These are phyloP conservation scores for Kodamaea anthophila DNA, from an alignment of 1,139 yeast species.

Conservation along the genomic window DNA sequence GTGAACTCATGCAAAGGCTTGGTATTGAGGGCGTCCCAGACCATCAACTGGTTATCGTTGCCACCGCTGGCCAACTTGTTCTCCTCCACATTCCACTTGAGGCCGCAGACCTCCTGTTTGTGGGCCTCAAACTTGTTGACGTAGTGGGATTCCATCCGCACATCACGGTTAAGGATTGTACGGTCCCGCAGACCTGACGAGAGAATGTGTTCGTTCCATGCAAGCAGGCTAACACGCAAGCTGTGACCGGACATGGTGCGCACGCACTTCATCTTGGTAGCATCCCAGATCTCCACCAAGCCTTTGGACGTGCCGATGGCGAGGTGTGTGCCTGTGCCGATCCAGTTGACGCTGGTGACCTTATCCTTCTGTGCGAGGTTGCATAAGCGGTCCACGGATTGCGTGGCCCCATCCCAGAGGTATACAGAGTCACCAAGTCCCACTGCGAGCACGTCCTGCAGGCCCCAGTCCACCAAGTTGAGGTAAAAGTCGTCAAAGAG, in stretches of 20 bases:
- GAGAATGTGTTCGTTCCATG: conserved; percentile 91
- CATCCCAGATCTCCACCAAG: conserved; percentile 92
- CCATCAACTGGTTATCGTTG: conserved; percentile 76
- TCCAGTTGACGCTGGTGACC: conserved; percentile 87
- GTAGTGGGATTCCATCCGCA: conserved; percentile 78
- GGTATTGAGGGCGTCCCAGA: conserved; percentile 79
- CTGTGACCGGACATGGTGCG: conserved; percentile 92
- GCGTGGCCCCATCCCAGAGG: conserved; percentile 85
- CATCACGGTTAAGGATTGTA: conserved; percentile 83
- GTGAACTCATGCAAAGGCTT: conserved; percentile 67
- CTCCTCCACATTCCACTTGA: conserved; percentile 88
- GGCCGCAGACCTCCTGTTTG: conserved; percentile 93
- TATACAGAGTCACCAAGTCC: conserved; percentile 87
- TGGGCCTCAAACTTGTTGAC: conserved; percentile 69
- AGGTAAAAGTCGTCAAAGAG: conserved; percentile 89
- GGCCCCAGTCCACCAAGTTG: conserved; percentile 94
- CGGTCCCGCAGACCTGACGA: conserved; percentile 87
- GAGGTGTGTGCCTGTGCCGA: conserved; percentile 86
- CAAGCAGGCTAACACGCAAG: conserved; percentile 75
- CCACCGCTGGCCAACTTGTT: conserved; percentile 90
- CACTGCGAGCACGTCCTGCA: conserved; percentile 81
- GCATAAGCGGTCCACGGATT: conserved; percentile 77
- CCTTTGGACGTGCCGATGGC: conserved; percentile 91
- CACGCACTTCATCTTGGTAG: conserved; percentile 73
- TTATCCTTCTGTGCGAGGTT: conserved; percentile 57